phyloP scores from a whole-genome alignment of 2,329 filamentous ascomycete genomes.

The Elsinoe arachidis region DNA sequence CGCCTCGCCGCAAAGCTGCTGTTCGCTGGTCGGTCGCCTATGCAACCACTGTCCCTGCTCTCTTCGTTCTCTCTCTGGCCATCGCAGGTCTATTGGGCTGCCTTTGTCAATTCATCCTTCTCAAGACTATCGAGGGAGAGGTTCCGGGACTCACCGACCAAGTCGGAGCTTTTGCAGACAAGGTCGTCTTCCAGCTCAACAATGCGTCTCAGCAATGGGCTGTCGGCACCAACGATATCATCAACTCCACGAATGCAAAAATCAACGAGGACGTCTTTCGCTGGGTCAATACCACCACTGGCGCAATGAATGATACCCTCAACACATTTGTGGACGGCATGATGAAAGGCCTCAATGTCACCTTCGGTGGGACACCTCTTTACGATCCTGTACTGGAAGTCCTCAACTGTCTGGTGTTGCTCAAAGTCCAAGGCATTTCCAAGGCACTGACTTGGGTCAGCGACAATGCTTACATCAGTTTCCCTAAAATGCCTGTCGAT shows the following conservation, averaged over 20 bases:
- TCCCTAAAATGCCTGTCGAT: slow-evolving; percentile 70
- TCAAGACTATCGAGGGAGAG: slow-evolving; percentile 63
- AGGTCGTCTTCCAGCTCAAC: slow-evolving; percentile 64
- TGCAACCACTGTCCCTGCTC: slow-evolving; percentile 70
- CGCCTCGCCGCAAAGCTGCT: slow-evolving; percentile 58
- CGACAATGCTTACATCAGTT: slow-evolving; percentile 72
- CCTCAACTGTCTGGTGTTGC: slow-evolving; percentile 74
- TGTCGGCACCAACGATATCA: slow-evolving; percentile 62
- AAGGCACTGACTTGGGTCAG: slow-evolving; percentile 89
- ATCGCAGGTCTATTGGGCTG: slow-evolving; percentile 75
- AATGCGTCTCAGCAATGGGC: slow-evolving; percentile 71
- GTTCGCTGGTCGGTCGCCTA: slow-evolving; percentile 80
- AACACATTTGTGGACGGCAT: slow-evolving; percentile 74
- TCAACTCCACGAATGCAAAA: slow-evolving; percentile 54
- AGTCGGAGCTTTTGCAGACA: slow-evolving; percentile 67
- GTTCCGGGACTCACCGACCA: slow-evolving; percentile 66
- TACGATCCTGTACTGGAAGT: slow-evolving; percentile 70
- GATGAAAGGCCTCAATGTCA: slow-evolving; percentile 60
- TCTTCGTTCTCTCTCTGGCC: slow-evolving; percentile 80
- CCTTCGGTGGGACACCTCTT: slow-evolving; percentile 75
- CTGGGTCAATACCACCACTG: slow-evolving; percentile 78
- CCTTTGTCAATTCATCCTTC: slow-evolving; percentile 71
- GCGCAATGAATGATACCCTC: slow-evolving; percentile 75
- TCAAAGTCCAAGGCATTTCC: slow-evolving; percentile 79
- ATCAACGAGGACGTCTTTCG: slow-evolving; percentile 80